A percentile compares a stretch with the other conserved stretches of the same genome.
phyloP scores from a whole-genome alignment of 1,284 basidiomycete species.

The Wallemia mellicola region DNA sequence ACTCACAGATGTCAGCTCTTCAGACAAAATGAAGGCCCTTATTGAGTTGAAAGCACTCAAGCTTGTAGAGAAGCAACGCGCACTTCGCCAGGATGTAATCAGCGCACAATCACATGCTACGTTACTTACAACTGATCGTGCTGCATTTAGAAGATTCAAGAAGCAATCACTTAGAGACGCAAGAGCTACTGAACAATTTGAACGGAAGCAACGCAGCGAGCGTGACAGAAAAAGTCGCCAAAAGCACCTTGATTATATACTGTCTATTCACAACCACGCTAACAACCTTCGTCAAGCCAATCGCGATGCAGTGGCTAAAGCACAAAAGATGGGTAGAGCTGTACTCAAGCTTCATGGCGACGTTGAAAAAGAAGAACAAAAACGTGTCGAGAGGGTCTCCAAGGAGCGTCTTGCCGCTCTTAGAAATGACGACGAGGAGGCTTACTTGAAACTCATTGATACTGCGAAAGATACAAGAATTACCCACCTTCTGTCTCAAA shows the following conservation, averaged over 20 bases:
- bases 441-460: conserved; percentile 95
- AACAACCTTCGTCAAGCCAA: conserved; percentile 33
- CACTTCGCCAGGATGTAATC: conserved; percentile 55
- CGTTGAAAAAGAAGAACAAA: conserved; percentile 19
- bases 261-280: conserved; percentile 62
- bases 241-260: conserved; percentile 83
- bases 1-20: conserved; percentile 26
- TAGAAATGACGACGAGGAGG: conserved; percentile 95
- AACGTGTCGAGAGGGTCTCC: conserved; percentile 66
- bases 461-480: conserved; percentile 98
- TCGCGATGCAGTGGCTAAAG: conserved; percentile 25
- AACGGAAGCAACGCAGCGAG: conserved; percentile 70
- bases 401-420: conserved; percentile 97
- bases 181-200: conserved; percentile 61
- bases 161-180: conserved; percentile 74
- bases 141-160: conserved; percentile 61
- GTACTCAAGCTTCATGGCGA: conserved; percentile 19
- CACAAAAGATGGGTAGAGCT: conserved; percentile 7
- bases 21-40: conserved; percentile 58
- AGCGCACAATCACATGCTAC: conserved; percentile 66
- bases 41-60: conserved; percentile 87
- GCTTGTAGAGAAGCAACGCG: conserved; percentile 64
- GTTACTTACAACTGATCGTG: conserved; percentile 67
- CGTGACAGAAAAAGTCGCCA: conserved; percentile 80
- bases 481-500: conserved; percentile 80